Conservation (phyloP, 2,329 filamentous ascomycete species). For the Fusarium hainanense region DNA sequence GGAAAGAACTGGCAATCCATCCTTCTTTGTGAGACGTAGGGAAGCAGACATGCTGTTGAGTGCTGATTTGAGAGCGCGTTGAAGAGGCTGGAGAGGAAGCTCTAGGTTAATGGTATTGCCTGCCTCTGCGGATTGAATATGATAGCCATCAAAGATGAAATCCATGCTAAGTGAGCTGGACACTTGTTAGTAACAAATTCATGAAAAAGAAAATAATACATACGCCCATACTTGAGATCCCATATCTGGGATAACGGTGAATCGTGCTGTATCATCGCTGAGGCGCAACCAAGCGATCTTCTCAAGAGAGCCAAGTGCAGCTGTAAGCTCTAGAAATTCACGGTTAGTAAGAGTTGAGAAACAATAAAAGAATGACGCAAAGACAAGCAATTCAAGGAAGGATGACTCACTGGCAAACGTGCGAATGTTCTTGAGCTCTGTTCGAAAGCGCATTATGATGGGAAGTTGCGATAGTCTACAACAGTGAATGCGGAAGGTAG, state of each 20-base stretch:
- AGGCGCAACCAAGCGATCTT: slow-evolving; percentile 93
- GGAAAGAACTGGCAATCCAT: slow-evolving; percentile 84
- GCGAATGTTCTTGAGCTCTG: slow-evolving; percentile 72
- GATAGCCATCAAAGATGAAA: slow-evolving; percentile 87
- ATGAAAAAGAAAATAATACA: slow-evolving; percentile 45
- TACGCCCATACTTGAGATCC: slow-evolving; percentile 97
- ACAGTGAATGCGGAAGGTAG: neutral
- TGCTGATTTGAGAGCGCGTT: slow-evolving; percentile 91
- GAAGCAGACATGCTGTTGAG: slow-evolving; percentile 82
- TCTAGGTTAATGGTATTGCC: slow-evolving; percentile 96
- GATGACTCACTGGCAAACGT: slow-evolving; percentile 69
- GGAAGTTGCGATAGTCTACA: neutral
- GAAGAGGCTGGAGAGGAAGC: slow-evolving; percentile 86
- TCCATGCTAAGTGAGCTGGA: slow-evolving; percentile 72
- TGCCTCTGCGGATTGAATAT: slow-evolving; percentile 83
- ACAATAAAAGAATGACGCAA: neutral
- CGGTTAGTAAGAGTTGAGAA: neutral
- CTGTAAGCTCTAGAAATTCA: slow-evolving; percentile 65
- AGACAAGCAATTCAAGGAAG: neutral
- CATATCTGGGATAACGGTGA: slow-evolving; percentile 94
- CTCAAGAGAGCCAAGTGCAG: slow-evolving; percentile 73
- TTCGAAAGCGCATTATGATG: slow-evolving; percentile 71
- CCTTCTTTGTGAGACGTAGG: slow-evolving; percentile 92
- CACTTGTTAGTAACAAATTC: slow-evolving; percentile 8
- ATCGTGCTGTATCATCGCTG: slow-evolving; percentile 86